Evolutionary conservation across 2,329 filamentous ascomycete species (phyloP).

Genomic region (Beauveria sp.): DNA sequence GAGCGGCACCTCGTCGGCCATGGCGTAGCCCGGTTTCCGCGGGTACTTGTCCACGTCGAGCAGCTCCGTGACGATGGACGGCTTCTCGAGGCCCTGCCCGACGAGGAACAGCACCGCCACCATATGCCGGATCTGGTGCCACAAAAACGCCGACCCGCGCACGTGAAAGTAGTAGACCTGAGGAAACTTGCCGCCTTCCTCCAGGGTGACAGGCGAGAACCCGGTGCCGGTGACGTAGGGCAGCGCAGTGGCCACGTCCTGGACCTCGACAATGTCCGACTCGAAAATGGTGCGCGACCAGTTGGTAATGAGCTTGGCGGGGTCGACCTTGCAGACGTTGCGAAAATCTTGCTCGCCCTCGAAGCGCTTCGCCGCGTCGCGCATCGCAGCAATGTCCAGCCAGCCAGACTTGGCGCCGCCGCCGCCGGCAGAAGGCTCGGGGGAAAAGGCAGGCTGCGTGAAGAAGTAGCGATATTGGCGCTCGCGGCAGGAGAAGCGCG

Average conservation of each 20-base stretch:
- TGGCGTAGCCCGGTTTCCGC: conserved; percentile 75
- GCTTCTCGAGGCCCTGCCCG: conserved; percentile 76
- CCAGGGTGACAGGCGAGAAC: conserved; percentile 22
- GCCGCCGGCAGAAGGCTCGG: conserved; percentile 34
- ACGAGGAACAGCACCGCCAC: conserved; percentile 87
- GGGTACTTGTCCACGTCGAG: conserved; percentile 67
- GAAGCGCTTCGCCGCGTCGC: conserved; percentile 67
- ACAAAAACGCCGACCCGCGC: conserved; percentile 86
- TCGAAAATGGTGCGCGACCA: conserved; percentile 74
- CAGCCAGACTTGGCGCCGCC: conserved; percentile 51
- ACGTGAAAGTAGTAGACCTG: conserved; percentile 85
- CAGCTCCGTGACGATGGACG: conserved; percentile 63
- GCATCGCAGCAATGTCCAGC: conserved; percentile 85
- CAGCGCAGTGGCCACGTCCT: conserved; percentile 44
- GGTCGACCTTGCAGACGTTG: conserved; percentile 93
- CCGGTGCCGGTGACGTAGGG: conserved; percentile 43
- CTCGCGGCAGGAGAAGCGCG: conserved; percentile 87
- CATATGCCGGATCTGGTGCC: conserved; percentile 97
- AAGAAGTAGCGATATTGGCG: conserved; percentile 96
- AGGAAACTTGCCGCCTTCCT: conserved; percentile 27
- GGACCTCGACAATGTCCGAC: conserved; percentile 67
- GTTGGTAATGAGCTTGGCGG: conserved; percentile 79
- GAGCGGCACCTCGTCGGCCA: conserved; percentile 83
- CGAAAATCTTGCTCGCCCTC: conserved; percentile 88
- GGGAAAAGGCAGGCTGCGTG: conserved; percentile 81